Evolutionary conservation across 1,284 basidiomycete species (phyloP).

Genomic region (Schizophyllum amplum): DNA sequence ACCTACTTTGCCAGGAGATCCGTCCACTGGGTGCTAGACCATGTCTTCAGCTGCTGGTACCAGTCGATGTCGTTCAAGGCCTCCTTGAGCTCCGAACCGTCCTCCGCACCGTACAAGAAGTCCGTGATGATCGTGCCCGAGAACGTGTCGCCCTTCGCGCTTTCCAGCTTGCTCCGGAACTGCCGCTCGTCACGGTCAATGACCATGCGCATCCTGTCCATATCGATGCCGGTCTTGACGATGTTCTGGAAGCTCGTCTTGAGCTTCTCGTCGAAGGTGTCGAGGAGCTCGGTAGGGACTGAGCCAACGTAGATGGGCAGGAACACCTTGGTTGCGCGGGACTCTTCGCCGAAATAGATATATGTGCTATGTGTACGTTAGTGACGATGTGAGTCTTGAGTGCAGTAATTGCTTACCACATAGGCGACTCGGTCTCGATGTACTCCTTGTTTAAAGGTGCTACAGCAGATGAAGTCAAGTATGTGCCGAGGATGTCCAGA

Average conservation of each 20-base stretch:
- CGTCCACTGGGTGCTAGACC: slow-evolving; percentile 77
- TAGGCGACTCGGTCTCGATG: slow-evolving; percentile 86
- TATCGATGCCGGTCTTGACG: slow-evolving; percentile 76
- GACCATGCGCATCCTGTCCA: slow-evolving; percentile 85
- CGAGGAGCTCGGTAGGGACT: slow-evolving; percentile 76
- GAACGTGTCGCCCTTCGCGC: slow-evolving; percentile 70
- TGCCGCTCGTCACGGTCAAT: slow-evolving; percentile 86
- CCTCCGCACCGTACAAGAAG: slow-evolving; percentile 80
- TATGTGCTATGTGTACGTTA: slow-evolving; percentile 48
- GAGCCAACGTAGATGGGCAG: slow-evolving; percentile 78
- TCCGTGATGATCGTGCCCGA: slow-evolving; percentile 72
- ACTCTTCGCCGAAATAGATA: slow-evolving; percentile 78
- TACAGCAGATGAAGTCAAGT: slow-evolving; percentile 85
- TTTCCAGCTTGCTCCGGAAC: slow-evolving; percentile 71
- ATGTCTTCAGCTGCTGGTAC: slow-evolving; percentile 60
- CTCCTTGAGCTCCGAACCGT: slow-evolving; percentile 73
- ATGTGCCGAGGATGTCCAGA: slow-evolving; percentile 79
- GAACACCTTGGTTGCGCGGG: slow-evolving; percentile 69
- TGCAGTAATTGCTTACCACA: no score
- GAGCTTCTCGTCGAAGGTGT: slow-evolving; percentile 65
- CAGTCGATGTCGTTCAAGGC: slow-evolving; percentile 78
- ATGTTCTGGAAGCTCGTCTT: slow-evolving; percentile 69
- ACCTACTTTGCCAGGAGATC: slow-evolving; percentile 75
- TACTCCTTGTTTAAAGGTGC: slow-evolving; percentile 92
- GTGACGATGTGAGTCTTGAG: no score